These are phyloP conservation scores for Tulasnella sp. DNA, from an alignment of 768 basidiomycete genomes.

Conservation along the genomic window DNA sequence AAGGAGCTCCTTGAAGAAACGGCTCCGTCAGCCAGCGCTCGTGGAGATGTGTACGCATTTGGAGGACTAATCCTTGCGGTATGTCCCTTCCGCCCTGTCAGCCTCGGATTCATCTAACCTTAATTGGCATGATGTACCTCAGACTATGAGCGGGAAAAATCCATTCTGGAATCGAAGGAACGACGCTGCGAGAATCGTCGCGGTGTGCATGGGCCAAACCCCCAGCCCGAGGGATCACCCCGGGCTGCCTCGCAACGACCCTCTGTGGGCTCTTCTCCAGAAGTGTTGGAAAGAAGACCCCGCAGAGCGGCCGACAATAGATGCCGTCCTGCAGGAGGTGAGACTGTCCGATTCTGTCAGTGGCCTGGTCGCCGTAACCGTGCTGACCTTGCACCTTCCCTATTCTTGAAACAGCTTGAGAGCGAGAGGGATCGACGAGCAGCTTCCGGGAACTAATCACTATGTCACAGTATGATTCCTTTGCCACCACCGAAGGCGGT, in stretches of 20 bases:
- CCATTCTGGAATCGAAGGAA: background rate
- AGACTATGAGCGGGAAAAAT: background rate
- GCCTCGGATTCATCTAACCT: background rate
- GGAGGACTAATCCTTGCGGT: background rate
- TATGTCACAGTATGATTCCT: too few species aligned
- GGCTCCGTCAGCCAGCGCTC: background rate
- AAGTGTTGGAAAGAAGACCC: background rate
- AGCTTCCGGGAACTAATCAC: background rate
- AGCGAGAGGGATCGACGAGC: background rate
- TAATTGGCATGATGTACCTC: too few species aligned
- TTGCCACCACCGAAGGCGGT: too few species aligned
- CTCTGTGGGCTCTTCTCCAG: background rate
- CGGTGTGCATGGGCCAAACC: background rate
- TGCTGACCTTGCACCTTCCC: background rate
- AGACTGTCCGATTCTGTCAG: too few species aligned
- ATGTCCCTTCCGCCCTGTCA: background rate
- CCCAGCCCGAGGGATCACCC: background rate
- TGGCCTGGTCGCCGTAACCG: accelerated
- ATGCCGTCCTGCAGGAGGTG: background rate
- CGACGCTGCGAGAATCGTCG: background rate
- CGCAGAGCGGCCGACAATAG: background rate
- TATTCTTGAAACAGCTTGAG: background rate
- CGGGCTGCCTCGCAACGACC: background rate
- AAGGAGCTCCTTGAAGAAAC: background rate
- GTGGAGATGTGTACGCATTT: background rate